A percentile compares a stretch with the other conserved stretches of the same genome.
Conservation (phyloP, 225 moss, liverwort and hornwort species). For the Polytrichum commune region DNA sequence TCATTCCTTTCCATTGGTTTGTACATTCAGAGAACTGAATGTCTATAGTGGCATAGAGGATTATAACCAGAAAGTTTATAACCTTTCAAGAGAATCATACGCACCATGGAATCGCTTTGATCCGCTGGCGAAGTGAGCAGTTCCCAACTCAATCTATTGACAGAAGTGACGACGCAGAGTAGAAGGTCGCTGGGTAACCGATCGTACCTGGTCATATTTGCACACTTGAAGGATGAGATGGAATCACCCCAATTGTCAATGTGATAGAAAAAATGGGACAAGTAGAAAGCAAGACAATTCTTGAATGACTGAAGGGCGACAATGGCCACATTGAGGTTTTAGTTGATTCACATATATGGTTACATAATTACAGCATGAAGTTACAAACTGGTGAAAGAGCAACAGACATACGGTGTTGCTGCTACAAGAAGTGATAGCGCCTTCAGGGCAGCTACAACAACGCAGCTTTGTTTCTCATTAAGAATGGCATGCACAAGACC, state of each 20-base stretch:
- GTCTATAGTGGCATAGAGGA: not conserved
- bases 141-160: slow-evolving; percentile 36
- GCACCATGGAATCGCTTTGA: slow-evolving; percentile 41
- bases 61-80: too few species aligned
- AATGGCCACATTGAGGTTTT: too few species aligned
- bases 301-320: not conserved
- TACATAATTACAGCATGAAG: too few species aligned
- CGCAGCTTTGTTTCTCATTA: slow-evolving; percentile 38
- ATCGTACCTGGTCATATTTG: slow-evolving; percentile 23
- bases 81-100: not conserved
- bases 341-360: too few species aligned
- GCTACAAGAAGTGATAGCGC: slow-evolving; percentile 44
- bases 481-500: slow-evolving; percentile 45
- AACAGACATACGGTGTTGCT: slow-evolving; percentile 47
- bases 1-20: too few species aligned
- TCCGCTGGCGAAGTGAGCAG: slow-evolving; percentile 26
- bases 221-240: not conserved
- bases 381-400: not conserved
- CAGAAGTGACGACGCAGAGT: slow-evolving; percentile 32
- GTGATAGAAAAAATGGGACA: not conserved
- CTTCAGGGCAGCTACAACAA: slow-evolving; percentile 42
- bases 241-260: not conserved
- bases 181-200: slow-evolving; percentile 49
- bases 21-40: too few species aligned
- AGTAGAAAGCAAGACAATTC: not conserved